Percentiles rank a stretch among this genome's conserved stretches.
Evolutionary conservation across 176 grass and related monocot species (phyloP).

Genomic region (Hordeum vulgare): MorexV3_pseudomolecules_assembly NC_058522.1:562314309-562314808

Average conservation of each 20-base stretch:
- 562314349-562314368: slow-evolving; percentile 89
- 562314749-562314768: too few relatives aligned
- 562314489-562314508: slow-evolving; percentile 91
- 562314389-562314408: slow-evolving; percentile 86
- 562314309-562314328: slow-evolving; percentile 62
- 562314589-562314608: background rate
- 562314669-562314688: background rate
- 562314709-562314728: background rate
- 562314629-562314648: background rate
- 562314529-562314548: slow-evolving; percentile 84
- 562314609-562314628: background rate
- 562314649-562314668: background rate
- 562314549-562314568: slow-evolving; percentile 73
- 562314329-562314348: slow-evolving; percentile 56
- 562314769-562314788: background rate
- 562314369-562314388: slow-evolving; percentile 87
- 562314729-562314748: background rate
- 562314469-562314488: slow-evolving; percentile 92
- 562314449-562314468: slow-evolving; percentile 96
- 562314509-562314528: slow-evolving; percentile 87
- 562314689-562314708: background rate
- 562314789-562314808: background rate
- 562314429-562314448: slow-evolving; percentile 77
- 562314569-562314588: slow-evolving; percentile 14
- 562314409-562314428: slow-evolving; percentile 98